These are phyloP conservation scores for Monilinia fructigena DNA, from an alignment of 2,329 filamentous ascomycete species.

Conservation along the genomic window DNA sequence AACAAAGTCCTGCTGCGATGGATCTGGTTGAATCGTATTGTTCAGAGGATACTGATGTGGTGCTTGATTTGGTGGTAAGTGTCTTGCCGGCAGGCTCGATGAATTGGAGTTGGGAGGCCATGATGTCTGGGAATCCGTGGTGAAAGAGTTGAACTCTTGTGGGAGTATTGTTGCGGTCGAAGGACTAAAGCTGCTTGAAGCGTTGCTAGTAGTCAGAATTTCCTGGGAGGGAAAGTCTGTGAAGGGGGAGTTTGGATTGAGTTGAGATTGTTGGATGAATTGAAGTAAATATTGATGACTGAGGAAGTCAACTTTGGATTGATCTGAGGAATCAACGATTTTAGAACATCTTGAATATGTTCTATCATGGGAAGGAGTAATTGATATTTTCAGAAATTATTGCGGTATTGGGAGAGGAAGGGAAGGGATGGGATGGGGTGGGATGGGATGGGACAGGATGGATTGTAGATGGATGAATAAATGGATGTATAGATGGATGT, in stretches of 20 bases:
- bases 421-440: too few relatives aligned
- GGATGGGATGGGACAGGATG: too few relatives aligned
- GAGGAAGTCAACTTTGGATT: conserved; percentile 17
- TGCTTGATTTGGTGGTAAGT: conserved; percentile 52
- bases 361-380: not conserved
- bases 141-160: conserved; percentile 73
- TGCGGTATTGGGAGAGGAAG: not conserved
- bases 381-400: too few relatives aligned
- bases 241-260: conserved; percentile 46
- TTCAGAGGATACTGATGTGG: conserved; percentile 30
- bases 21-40: conserved; percentile 19
- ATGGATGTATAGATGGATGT: too few relatives aligned
- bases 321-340: conserved; percentile 11
- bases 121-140: conserved; percentile 76
- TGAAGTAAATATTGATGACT: conserved; percentile 21
- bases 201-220: conserved; percentile 67
- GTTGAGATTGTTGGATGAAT: conserved; percentile 10
- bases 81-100: conserved; percentile 60
- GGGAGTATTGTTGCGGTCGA: conserved; percentile 59
- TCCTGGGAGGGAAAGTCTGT: conserved; percentile 58
- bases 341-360: conserved; percentile 21
- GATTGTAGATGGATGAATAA: not conserved
- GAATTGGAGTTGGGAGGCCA: conserved; percentile 70
- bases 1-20: conserved; percentile 61
- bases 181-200: conserved; percentile 57